phyloP scores from a whole-genome alignment of 495 filamentous ascomycete genomes.

The Oleoguttula mirabilis region DNA sequence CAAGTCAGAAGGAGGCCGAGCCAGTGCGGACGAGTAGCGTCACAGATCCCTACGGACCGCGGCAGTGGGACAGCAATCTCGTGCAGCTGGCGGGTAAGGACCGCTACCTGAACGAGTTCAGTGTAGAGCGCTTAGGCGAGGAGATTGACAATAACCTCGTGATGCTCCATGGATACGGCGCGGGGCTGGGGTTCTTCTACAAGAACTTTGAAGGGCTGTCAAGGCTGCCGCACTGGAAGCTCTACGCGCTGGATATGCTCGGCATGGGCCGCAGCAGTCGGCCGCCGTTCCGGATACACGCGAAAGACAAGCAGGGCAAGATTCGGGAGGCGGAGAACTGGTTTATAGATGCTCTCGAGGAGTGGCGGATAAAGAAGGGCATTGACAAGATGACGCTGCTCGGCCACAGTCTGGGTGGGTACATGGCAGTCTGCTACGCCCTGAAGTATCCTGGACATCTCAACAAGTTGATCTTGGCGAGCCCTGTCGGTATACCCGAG shows the following conservation, averaged over 20 bases:
- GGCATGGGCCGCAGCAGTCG: slow-evolving; percentile 87
- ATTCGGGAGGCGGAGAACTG: slow-evolving; percentile 86
- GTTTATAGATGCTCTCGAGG: slow-evolving; percentile 93
- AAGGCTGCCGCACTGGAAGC: slow-evolving; percentile 66
- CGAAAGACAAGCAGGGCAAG: slow-evolving; percentile 68
- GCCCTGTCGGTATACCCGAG: slow-evolving; percentile 87
- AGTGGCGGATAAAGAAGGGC: slow-evolving; percentile 79
- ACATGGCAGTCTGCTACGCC: slow-evolving; percentile 86
- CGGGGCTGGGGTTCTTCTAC: slow-evolving; percentile 93
- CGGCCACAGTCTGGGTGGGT: slow-evolving; percentile 87
- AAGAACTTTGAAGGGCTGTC: slow-evolving; percentile 86
- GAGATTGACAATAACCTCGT: slow-evolving; percentile 71
- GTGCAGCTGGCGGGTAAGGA: slow-evolving; percentile 75
- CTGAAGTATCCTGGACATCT: slow-evolving; percentile 88
- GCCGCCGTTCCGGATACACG: slow-evolving; percentile 68
- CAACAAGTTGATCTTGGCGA: slow-evolving; percentile 91
- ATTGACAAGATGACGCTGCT: slow-evolving; percentile 89
- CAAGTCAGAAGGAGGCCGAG: slow-evolving; percentile 32
- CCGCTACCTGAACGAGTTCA: slow-evolving; percentile 84
- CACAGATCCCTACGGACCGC: slow-evolving; percentile 72
- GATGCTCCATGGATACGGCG: slow-evolving; percentile 95
- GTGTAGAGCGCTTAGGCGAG: slow-evolving; percentile 72
- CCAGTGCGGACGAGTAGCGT: slow-evolving; percentile 41
- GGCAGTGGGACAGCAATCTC: slow-evolving; percentile 75
- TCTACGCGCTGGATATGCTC: slow-evolving; percentile 83